These are phyloP conservation scores for Taphrina flavorubra DNA, from an alignment of 1,139 yeast genomes.

Conservation along the genomic window DNA sequence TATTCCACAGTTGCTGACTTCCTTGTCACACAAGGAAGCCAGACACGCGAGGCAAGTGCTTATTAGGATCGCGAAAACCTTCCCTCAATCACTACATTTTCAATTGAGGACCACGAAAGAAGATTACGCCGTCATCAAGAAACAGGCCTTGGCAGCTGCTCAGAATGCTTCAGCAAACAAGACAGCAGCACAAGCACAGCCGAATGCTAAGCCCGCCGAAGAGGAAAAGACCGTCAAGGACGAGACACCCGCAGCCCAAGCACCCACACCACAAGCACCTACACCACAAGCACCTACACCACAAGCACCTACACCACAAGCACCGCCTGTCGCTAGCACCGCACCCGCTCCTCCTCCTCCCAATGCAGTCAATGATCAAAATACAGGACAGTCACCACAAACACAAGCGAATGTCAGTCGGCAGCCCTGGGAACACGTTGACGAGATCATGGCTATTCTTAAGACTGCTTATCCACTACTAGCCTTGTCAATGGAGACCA, in stretches of 20 bases:
- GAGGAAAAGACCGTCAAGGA: slow-evolving; percentile 12
- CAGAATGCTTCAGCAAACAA: slow-evolving; percentile 52
- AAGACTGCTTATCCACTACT: slow-evolving; percentile 95
- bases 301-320: not conserved
- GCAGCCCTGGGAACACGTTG: slow-evolving; percentile 94
- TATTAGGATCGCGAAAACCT: slow-evolving; percentile 90
- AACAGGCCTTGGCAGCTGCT: slow-evolving; percentile 71
- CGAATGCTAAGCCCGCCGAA: slow-evolving; percentile 41
- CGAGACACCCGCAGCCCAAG: not conserved
- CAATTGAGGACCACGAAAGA: slow-evolving; percentile 94
- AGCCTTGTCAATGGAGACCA: slow-evolving; percentile 88
- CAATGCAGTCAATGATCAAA: not conserved
- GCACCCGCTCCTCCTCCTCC: not conserved
- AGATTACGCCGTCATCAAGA: slow-evolving; percentile 84
- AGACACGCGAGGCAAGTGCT: slow-evolving; percentile 83
- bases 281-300: not conserved
- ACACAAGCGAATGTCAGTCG: slow-evolving; percentile 47
- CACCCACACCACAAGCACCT: not conserved
- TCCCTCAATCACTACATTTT: slow-evolving; percentile 96
- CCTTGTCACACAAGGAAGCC: slow-evolving; percentile 90
- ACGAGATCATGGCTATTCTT: slow-evolving; percentile 90
- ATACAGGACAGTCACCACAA: slow-evolving; percentile 3
- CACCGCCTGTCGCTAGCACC: not conserved
- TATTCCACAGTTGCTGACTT: slow-evolving; percentile 89
- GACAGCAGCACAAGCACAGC: slow-evolving; percentile 43